Evolutionary conservation across 2,329 filamentous ascomycete species (phyloP).

Genomic region (Fusarium newnesense): DNA sequence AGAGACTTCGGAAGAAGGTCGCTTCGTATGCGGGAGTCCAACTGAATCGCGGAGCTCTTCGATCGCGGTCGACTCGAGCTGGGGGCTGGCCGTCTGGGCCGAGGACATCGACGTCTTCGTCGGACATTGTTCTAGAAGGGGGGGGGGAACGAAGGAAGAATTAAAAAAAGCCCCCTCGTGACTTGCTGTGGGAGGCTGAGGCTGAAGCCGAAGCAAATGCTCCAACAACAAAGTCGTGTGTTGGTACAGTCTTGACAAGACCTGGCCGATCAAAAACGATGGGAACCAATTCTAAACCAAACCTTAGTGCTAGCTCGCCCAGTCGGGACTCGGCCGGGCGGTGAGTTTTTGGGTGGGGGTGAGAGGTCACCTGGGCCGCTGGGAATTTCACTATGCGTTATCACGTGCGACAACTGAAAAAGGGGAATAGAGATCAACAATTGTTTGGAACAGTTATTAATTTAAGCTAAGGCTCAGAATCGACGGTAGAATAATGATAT

Average conservation of each 20-base stretch:
- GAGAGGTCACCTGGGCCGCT: conserved; percentile 41
- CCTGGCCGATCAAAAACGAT: background rate
- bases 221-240: conserved; percentile 23
- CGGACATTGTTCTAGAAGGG: conserved; percentile 47
- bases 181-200: background rate
- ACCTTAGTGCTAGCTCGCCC: conserved; percentile 21
- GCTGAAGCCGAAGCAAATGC: conserved; percentile 36
- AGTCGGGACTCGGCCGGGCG: conserved; percentile 42
- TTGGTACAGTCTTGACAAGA: conserved; percentile 7
- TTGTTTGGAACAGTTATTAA: background rate
- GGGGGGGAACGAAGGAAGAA: background rate
- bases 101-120: conserved; percentile 52
- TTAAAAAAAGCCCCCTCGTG: conserved; percentile 16
- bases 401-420: conserved; percentile 32
- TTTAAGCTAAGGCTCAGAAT: background rate
- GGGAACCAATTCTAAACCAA: conserved; percentile 1
- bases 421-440: background rate
- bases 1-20: conserved; percentile 70
- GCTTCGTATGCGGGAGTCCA: conserved; percentile 69
- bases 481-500: conserved; percentile 6
- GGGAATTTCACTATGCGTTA: conserved; percentile 38
- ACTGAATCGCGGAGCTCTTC: conserved; percentile 65
- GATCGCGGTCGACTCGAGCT: conserved; percentile 52
- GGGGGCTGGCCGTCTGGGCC: conserved; percentile 49
- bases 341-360: conserved; percentile 41